Evolutionary conservation across 495 filamentous ascomycete species (phyloP).

Genomic region (Talaromyces nanjingensis): DNA sequence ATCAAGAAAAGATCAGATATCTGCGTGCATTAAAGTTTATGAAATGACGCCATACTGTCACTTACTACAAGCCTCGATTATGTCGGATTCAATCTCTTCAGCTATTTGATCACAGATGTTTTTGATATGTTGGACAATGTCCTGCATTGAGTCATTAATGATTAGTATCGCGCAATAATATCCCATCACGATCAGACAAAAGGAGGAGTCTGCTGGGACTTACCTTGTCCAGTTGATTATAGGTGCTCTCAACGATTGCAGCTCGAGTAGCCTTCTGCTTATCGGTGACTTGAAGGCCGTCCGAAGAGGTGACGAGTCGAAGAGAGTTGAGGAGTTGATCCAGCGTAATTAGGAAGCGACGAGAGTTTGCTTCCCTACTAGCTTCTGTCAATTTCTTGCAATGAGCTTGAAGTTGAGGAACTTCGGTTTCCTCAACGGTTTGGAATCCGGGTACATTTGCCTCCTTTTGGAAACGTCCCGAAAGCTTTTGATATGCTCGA

Average conservation of each 20-base stretch:
- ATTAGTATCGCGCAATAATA: not conserved
- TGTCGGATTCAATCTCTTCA: conserved; percentile 30
- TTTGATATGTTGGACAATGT: conserved; percentile 26
- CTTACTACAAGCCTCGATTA: conserved; percentile 28
- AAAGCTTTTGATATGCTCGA: conserved; percentile 52
- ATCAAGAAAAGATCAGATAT: conserved; percentile 20
- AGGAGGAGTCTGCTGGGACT: conserved; percentile 9
- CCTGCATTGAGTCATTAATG: conserved; percentile 10
- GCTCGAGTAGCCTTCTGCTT: conserved; percentile 33
- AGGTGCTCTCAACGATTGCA: conserved; percentile 28
- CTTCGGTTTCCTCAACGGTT: conserved; percentile 42
- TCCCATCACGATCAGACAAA: not conserved
- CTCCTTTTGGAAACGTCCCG: conserved; percentile 45
- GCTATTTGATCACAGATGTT: conserved; percentile 27
- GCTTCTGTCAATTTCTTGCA: conserved; percentile 46
- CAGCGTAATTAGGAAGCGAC: conserved; percentile 41
- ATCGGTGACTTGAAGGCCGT: conserved; percentile 30
- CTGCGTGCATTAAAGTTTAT: not conserved
- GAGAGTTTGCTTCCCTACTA: conserved; percentile 33
- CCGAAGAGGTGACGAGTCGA: conserved; percentile 42
- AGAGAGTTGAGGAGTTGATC: conserved; percentile 45
- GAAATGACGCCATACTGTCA: not conserved
- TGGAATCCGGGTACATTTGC: conserved; percentile 39
- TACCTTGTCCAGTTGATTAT: conserved; percentile 43
- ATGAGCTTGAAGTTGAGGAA: conserved; percentile 50